phyloP scores from a whole-genome alignment of 106 monocot genomes.

The Agapanthus africanus region DNA sequence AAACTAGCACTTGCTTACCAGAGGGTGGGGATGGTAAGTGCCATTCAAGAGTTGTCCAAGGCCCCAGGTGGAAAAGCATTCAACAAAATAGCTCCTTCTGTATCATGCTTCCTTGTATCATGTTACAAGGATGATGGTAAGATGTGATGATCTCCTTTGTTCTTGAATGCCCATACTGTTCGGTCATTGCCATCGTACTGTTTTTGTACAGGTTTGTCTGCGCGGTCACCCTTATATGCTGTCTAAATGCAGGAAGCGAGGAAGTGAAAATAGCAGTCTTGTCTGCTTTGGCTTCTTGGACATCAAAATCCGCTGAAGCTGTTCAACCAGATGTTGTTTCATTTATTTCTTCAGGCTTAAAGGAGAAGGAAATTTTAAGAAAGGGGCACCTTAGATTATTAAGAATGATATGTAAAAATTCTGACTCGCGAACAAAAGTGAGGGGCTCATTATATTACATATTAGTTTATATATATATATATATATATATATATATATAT shows the following conservation, averaged over 20 bases:
- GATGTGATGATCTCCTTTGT: neutral
- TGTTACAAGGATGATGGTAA: constrained; percentile 92
- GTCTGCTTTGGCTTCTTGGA: constrained; percentile 75
- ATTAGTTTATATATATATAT: neutral
- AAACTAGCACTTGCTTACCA: constrained; percentile 79
- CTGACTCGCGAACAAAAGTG: constrained; percentile 54
- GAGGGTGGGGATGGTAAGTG: constrained; percentile 85
- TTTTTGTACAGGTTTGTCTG: neutral
- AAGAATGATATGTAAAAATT: constrained; percentile 59
- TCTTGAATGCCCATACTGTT: neutral
- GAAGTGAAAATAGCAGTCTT: constrained; percentile 87
- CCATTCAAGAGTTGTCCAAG: constrained; percentile 73
- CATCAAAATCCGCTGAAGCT: constrained; percentile 46
- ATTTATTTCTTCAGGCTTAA: constrained; percentile 70
- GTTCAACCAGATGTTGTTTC: constrained; percentile 65
- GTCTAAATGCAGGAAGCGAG: constrained; percentile 66
- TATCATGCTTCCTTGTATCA: constrained; percentile 63
- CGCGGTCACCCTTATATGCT: neutral
- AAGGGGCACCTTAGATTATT: constrained; percentile 82
- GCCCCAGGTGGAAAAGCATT: constrained; percentile 54
- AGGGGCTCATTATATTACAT: constrained; percentile 1
- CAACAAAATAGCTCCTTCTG: constrained; percentile 45
- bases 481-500: neutral
- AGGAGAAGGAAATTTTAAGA: constrained; percentile 81
- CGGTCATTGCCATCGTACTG: neutral